A percentile compares a stretch with the other conserved stretches of the same genome.
phyloP scores from a whole-genome alignment of 2,329 filamentous ascomycete species.

The Hypoxylon sp. region DNA sequence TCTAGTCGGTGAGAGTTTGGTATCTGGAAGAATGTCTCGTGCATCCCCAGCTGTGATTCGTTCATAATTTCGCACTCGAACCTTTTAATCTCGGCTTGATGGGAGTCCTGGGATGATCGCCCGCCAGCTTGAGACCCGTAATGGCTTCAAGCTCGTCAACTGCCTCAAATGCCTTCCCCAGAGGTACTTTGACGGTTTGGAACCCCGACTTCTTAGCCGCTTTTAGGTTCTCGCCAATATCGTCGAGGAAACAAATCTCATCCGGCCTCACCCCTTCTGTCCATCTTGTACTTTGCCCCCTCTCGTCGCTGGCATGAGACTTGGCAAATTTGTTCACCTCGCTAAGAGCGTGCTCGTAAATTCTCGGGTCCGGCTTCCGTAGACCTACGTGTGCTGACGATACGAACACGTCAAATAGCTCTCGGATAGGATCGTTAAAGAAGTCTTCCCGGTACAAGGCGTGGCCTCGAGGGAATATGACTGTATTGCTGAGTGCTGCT shows the following conservation, averaged over 20 bases:
- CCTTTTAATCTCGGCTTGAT: slow-evolving; percentile 49
- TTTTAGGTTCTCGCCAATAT: slow-evolving; percentile 94
- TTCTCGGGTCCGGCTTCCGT: slow-evolving; percentile 83
- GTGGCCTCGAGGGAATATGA: slow-evolving; percentile 82
- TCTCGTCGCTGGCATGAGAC: slow-evolving; percentile 54
- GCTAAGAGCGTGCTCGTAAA: slow-evolving; percentile 78
- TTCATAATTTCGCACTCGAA: slow-evolving; percentile 55
- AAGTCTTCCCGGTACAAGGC: slow-evolving; percentile 65
- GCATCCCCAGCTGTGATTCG: not conserved
- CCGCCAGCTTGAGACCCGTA: slow-evolving; percentile 72
- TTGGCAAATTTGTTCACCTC: slow-evolving; percentile 70
- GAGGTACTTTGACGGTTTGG: slow-evolving; percentile 81
- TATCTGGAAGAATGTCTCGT: not conserved
- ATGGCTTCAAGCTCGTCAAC: slow-evolving; percentile 80
- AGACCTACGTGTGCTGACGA: slow-evolving; percentile 86
- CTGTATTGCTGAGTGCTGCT: slow-evolving; percentile 88
- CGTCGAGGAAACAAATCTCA: slow-evolving; percentile 88
- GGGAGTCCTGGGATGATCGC: slow-evolving; percentile 60
- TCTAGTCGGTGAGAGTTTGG: not conserved
- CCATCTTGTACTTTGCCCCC: slow-evolving; percentile 55
- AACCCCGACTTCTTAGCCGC: slow-evolving; percentile 78
- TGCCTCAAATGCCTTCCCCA: slow-evolving; percentile 81
- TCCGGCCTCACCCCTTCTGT: slow-evolving; percentile 61
- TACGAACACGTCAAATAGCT: slow-evolving; percentile 85
- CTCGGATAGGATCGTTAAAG: slow-evolving; percentile 63